Conservation (phyloP, 2,329 filamentous ascomycete species). For the Berkeleyomyces rouxiae region DNA sequence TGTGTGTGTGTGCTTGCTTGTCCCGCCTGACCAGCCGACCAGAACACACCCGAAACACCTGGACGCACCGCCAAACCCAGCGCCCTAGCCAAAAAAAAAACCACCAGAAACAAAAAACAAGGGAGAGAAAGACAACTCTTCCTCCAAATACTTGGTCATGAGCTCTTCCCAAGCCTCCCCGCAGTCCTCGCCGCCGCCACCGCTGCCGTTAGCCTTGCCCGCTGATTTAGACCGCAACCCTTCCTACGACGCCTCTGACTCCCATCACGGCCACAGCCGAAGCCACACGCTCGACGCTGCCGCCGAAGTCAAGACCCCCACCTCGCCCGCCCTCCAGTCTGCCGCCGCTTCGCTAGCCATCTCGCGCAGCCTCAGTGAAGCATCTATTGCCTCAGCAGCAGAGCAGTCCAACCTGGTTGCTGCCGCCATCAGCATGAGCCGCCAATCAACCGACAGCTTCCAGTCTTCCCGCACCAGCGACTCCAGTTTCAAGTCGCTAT, state of each 20-base stretch:
- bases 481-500: constrained; percentile 2
- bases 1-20: too few relatives aligned
- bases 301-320: constrained; percentile 10
- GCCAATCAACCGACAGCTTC: constrained; percentile 12
- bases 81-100: neutral
- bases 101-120: neutral
- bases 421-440: constrained; percentile 11
- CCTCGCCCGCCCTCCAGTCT: constrained; percentile 11
- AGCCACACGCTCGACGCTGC: neutral
- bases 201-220: neutral
- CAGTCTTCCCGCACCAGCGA: constrained; percentile 8
- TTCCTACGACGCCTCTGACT: neutral
- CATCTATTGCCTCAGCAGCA: constrained; percentile 42
- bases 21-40: neutral
- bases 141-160: neutral
- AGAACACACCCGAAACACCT: neutral
- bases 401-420: constrained; percentile 32
- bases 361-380: constrained; percentile 10
- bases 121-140: neutral
- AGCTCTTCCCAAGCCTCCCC: neutral
- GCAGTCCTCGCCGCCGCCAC: neutral
- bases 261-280: neutral
- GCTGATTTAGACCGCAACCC: neutral
- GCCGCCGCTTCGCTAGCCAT: constrained; percentile 12
- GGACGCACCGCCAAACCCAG: neutral